These are phyloP conservation scores for Trichophyton mentagrophytes DNA, from an alignment of 2,329 filamentous ascomycete genomes.

Conservation along the genomic window DNA sequence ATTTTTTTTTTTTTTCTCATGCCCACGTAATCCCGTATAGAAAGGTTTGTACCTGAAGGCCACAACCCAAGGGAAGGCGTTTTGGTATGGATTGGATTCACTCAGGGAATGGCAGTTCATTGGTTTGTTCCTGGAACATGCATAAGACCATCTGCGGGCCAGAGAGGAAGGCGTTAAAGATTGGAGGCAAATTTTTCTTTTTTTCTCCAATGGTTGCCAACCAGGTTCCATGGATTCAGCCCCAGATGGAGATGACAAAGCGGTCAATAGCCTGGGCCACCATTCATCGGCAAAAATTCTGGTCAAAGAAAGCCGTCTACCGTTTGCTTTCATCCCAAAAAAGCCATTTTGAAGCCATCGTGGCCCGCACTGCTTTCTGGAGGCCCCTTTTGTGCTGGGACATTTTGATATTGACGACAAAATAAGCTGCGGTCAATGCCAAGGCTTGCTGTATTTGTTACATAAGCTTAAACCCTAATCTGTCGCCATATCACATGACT, in stretches of 20 bases:
- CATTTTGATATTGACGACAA: neutral
- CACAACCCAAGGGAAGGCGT: neutral
- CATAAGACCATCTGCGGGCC: neutral
- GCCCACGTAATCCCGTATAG: neutral
- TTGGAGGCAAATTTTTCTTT: slow-evolving; percentile 1
- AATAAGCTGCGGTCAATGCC: neutral
- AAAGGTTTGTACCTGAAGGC: neutral
- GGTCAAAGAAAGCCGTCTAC: neutral
- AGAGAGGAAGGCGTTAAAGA: neutral
- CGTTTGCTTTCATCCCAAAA: neutral
- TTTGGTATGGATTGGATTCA: neutral
- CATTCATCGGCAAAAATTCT: neutral
- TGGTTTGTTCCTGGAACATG: slow-evolving; percentile 4
- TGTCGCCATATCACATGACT: neutral
- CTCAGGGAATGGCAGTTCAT: neutral
- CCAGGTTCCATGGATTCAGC: slow-evolving; percentile 3
- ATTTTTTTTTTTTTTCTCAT: neutral
- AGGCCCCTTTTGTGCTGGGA: no score
- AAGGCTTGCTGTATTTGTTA: neutral
- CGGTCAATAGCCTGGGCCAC: neutral
- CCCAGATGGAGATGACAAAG: neutral
- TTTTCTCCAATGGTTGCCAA: neutral
- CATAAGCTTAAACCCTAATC: neutral
- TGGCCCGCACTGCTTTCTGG: neutral
- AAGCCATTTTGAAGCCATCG: neutral